Conservation (phyloP, 2,329 filamentous ascomycete species). For the Coniochaeta sp. region DNA sequence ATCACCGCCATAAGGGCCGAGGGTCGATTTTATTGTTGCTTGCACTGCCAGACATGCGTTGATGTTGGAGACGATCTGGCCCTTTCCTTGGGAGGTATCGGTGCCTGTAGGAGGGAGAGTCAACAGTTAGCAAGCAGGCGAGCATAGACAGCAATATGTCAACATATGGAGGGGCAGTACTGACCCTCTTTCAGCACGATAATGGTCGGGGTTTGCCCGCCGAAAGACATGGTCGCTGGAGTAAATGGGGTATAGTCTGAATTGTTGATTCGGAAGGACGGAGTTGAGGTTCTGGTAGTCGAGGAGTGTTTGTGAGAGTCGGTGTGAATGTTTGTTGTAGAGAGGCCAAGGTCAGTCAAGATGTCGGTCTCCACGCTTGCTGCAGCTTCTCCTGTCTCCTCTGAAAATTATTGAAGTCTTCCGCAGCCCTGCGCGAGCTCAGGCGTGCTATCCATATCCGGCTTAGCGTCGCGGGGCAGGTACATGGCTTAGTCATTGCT, state of each 20-base stretch:
- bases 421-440: constrained; percentile 1
- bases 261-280: not conserved
- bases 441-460: not conserved
- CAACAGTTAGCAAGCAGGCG: constrained; percentile 6
- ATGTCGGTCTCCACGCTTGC: constrained; percentile 5
- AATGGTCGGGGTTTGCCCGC: constrained; percentile 21
- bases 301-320: not conserved
- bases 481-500: not conserved
- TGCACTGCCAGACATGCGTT: constrained; percentile 97
- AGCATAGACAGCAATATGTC: too few relatives aligned
- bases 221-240: constrained; percentile 18
- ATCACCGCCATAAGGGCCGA: constrained; percentile 95
- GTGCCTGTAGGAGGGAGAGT: constrained; percentile 56
- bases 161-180: constrained; percentile 15
- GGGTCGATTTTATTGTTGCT: constrained; percentile 87
- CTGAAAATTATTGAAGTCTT: constrained; percentile 18
- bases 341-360: constrained; percentile 6
- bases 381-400: constrained; percentile 6
- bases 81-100: constrained; percentile 93
- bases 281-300: not conserved
- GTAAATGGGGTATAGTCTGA: not conserved
- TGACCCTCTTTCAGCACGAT: constrained; percentile 22
- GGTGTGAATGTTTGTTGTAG: constrained; percentile 5
- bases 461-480: not conserved
- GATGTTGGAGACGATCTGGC: constrained; percentile 96